Percentiles rank a stretch among this genome's conserved stretches.
Conservation (phyloP, 1,139 yeast species). For the Ogataea hybrid region DNA sequence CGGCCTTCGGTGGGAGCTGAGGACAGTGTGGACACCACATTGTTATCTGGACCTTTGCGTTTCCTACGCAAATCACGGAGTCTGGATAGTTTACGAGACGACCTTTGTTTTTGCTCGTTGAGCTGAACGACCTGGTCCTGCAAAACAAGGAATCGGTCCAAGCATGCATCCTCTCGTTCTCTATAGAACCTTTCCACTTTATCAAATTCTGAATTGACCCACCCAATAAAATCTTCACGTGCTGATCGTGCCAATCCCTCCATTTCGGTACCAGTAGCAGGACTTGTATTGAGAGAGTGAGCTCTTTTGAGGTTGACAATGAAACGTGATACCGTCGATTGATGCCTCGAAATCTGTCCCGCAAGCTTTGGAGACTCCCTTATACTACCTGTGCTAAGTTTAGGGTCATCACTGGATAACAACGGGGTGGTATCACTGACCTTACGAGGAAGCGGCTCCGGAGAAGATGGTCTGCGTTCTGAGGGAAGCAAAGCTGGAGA, state of each 20-base stretch:
- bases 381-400: not conserved
- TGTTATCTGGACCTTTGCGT: not conserved
- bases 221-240: slow-evolving; percentile 46
- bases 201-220: slow-evolving; percentile 58
- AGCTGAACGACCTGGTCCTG: slow-evolving; percentile 68
- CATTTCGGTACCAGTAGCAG: slow-evolving; percentile 15
- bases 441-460: not conserved
- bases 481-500: slow-evolving; percentile 11
- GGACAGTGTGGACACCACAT: not conserved
- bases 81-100: slow-evolving; percentile 17
- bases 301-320: slow-evolving; percentile 14
- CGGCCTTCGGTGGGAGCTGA: not conserved
- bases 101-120: slow-evolving; percentile 46
- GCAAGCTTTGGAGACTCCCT: not conserved
- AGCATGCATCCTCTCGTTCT: slow-evolving; percentile 57
- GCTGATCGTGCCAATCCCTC: slow-evolving; percentile 31
- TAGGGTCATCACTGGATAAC: slow-evolving; percentile 12
- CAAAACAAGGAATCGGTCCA: slow-evolving; percentile 55
- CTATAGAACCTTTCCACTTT: slow-evolving; percentile 62
- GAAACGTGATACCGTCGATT: slow-evolving; percentile 21
- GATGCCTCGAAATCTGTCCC: slow-evolving; percentile 11
- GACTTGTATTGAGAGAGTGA: slow-evolving; percentile 12
- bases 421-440: slow-evolving; percentile 32
- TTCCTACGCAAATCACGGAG: slow-evolving; percentile 13
- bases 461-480: not conserved